A percentile compares a stretch with the other conserved stretches of the same genome.
Conservation (phyloP, 2,329 filamentous ascomycete species). For the Botrytis aclada region DNA sequence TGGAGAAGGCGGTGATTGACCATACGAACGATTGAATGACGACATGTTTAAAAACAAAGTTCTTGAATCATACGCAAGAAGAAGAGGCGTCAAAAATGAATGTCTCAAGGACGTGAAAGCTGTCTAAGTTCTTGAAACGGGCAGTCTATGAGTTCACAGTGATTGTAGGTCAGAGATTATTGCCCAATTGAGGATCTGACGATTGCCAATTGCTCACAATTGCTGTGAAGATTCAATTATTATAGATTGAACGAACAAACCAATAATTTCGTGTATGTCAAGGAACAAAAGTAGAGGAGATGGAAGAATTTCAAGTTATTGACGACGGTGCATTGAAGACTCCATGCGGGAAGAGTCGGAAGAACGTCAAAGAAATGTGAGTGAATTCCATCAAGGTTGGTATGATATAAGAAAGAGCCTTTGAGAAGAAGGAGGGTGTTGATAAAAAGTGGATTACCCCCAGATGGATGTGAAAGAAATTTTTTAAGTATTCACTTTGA, state of each 20-base stretch:
- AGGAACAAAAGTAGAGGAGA: slow-evolving; percentile 3
- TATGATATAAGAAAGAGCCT: neutral
- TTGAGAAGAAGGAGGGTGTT: slow-evolving; percentile 6
- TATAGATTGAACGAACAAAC: neutral
- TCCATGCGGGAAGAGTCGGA: neutral
- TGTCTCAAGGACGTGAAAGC: slow-evolving; percentile 6
- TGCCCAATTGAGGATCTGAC: neutral
- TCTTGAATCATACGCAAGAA: neutral
- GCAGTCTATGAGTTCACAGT: neutral
- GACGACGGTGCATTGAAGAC: neutral
- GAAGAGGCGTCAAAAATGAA: slow-evolving; percentile 8
- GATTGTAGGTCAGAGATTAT: neutral
- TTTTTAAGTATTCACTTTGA: neutral
- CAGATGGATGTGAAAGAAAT: neutral
- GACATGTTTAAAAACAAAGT: slow-evolving; percentile 18
- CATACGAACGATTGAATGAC: slow-evolving; percentile 16
- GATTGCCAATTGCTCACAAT: slow-evolving; percentile 1
- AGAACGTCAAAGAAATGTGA: neutral
- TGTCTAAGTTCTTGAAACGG: neutral
- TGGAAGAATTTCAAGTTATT: neutral
- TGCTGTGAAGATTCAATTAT: neutral
- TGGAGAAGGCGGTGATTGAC: slow-evolving; percentile 39
- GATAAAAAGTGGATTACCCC: neutral
- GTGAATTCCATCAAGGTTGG: neutral
- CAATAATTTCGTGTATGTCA: neutral